phyloP scores from a whole-genome alignment of 192 early-diverging fungal species.

The Coemansia nantahalensis region DNA sequence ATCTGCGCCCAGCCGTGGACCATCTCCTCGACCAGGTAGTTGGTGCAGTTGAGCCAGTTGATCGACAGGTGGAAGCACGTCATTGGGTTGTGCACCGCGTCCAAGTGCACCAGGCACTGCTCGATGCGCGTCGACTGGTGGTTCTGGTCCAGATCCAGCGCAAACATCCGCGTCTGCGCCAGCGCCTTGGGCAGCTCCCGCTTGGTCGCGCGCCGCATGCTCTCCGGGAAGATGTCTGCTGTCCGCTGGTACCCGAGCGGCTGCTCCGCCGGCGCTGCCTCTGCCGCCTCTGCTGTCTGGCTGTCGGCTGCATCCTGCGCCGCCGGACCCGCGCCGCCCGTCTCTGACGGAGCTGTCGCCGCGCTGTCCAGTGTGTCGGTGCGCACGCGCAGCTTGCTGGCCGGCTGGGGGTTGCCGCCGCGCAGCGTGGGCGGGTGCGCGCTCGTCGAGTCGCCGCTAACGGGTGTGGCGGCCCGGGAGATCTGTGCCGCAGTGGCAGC shows the following conservation, averaged over 20 bases:
- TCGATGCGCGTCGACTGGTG: constrained; percentile 76
- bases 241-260: constrained; percentile 9
- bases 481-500: not conserved
- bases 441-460: too few relatives aligned
- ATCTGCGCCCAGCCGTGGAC: too few relatives aligned
- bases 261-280: constrained; percentile 4
- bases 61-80: constrained; percentile 92
- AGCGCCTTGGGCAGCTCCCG: constrained; percentile 49
- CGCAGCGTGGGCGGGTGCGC: too few relatives aligned
- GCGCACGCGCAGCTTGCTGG: constrained; percentile 29
- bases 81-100: constrained; percentile 82
- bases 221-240: constrained; percentile 28
- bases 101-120: constrained; percentile 83
- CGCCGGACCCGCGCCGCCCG: too few relatives aligned
- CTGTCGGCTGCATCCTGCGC: too few relatives aligned
- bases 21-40: constrained; percentile 82
- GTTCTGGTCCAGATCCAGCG: constrained; percentile 83
- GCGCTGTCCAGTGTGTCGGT: constrained; percentile 9
- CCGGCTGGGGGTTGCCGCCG: constrained; percentile 13
- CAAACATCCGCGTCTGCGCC: constrained; percentile 64
- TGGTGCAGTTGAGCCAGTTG: constrained; percentile 95
- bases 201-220: constrained; percentile 10
- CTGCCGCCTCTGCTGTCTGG: too few relatives aligned
- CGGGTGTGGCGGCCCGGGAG: too few relatives aligned
- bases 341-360: too few relatives aligned